Percentiles rank a stretch among this genome's conserved stretches.
Evolutionary conservation across 768 basidiomycete genomes (phyloP).

Genomic region (Psilocybe tampanensis): DNA sequence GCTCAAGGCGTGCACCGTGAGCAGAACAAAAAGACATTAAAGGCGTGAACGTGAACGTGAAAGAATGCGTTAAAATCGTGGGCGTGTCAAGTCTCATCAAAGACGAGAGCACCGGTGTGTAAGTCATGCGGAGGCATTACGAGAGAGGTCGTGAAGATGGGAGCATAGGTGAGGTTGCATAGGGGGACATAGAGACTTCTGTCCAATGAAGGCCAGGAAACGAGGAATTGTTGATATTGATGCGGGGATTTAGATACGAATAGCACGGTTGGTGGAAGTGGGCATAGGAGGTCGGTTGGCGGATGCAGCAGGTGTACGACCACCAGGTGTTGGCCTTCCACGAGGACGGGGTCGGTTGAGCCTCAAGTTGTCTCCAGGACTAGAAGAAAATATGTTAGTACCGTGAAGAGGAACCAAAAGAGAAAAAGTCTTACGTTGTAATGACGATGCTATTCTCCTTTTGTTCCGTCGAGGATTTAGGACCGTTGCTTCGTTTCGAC

Average conservation of each 20-base stretch:
- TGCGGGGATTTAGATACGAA: constrained; percentile 6
- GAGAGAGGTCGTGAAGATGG: background rate
- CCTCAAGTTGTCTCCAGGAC: constrained; percentile 49
- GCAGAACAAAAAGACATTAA: constrained; percentile 1
- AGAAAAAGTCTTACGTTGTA: constrained; percentile 54
- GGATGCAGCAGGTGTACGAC: constrained; percentile 14
- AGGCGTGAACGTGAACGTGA: constrained; percentile 4
- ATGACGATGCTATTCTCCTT: constrained; percentile 23
- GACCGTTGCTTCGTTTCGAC: constrained; percentile 60
- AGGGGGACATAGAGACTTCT: background rate
- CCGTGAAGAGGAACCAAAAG: background rate
- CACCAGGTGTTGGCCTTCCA: constrained; percentile 42
- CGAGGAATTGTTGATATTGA: background rate
- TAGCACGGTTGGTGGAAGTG: background rate
- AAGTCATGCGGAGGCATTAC: background rate
- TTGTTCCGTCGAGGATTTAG: constrained; percentile 10
- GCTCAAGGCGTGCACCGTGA: background rate
- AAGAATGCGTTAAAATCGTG: too few species aligned
- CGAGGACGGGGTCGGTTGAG: constrained; percentile 55
- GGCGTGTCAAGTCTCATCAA: too few species aligned
- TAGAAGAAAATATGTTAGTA: constrained; percentile 18
- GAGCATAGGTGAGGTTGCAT: background rate
- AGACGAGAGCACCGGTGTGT: too few species aligned
- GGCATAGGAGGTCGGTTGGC: background rate
- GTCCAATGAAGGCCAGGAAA: too few species aligned